Conservation (phyloP, 345 rosid genomes). For the Heritiera littoralis region DNA sequence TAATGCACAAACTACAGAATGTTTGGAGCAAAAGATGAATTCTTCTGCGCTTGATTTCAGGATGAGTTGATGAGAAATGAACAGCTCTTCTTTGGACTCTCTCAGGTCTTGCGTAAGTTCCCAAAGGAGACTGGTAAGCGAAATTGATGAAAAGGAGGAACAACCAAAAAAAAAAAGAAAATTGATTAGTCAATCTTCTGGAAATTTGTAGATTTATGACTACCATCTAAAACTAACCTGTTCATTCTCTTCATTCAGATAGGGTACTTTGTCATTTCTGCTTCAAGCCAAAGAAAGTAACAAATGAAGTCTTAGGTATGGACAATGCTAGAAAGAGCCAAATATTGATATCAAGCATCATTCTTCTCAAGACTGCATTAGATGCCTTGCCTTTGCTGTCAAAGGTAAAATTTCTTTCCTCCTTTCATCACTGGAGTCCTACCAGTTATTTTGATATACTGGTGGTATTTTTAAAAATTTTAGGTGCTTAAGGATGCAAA, state of each 20-base stretch:
- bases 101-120: slow-evolving; percentile 92
- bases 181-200: slow-evolving; percentile 12
- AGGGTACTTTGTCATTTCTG: slow-evolving; percentile 97
- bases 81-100: slow-evolving; percentile 90
- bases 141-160: slow-evolving; percentile 11
- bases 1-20: slow-evolving; percentile 10
- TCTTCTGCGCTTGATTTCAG: slow-evolving; percentile 46
- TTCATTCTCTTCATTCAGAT: slow-evolving; percentile 52
- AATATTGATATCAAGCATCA: slow-evolving; percentile 80
- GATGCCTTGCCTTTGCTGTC: slow-evolving; percentile 91
- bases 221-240: slow-evolving; percentile 23
- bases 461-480: slow-evolving; percentile 24
- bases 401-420: slow-evolving; percentile 47
- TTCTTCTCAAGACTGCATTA: slow-evolving; percentile 88
- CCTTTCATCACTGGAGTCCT: slow-evolving; percentile 8
- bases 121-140: slow-evolving; percentile 90
- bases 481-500: slow-evolving; percentile 88
- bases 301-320: slow-evolving; percentile 57
- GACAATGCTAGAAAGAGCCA: slow-evolving; percentile 84
- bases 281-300: slow-evolving; percentile 87
- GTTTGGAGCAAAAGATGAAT: slow-evolving; percentile 23
- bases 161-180: slow-evolving; percentile 15
- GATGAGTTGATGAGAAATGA: slow-evolving; percentile 97
- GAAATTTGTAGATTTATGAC: slow-evolving; percentile 22
- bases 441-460: slow-evolving; percentile 12